Evolutionary conservation across 2,329 filamentous ascomycete species (phyloP).

Genomic region (Pseudogymnoascus pannorum): DNA sequence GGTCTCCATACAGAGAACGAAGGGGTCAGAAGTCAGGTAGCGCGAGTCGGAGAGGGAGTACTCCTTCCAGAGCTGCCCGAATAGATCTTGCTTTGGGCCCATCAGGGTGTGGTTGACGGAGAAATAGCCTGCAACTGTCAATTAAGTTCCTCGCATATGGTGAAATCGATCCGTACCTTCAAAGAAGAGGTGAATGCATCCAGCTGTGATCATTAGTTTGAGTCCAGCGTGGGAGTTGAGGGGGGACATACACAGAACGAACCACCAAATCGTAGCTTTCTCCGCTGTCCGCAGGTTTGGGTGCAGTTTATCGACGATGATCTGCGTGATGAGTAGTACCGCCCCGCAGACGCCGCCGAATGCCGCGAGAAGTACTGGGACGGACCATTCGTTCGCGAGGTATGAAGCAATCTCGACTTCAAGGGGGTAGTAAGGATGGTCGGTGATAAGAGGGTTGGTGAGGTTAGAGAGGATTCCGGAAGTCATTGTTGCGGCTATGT

Average conservation of each 20-base stretch:
- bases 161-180: constrained; percentile 24
- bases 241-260: constrained; percentile 58
- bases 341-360: constrained; percentile 50
- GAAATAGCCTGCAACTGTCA: constrained; percentile 36
- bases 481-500: constrained; percentile 4
- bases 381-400: constrained; percentile 56
- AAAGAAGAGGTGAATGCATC: constrained; percentile 27
- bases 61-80: constrained; percentile 52
- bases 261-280: constrained; percentile 62
- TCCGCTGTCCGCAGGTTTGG: constrained; percentile 48
- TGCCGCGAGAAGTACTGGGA: constrained; percentile 49
- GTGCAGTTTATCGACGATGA: constrained; percentile 44
- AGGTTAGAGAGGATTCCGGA: constrained; percentile 17
- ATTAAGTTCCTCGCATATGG: neutral
- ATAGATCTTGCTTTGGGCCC: constrained; percentile 34
- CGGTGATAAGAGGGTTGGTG: constrained; percentile 17
- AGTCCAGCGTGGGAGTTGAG: neutral
- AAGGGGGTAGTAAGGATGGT: constrained; percentile 66
- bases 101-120: constrained; percentile 37
- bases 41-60: constrained; percentile 50
- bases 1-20: constrained; percentile 50
- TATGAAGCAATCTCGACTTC: constrained; percentile 56
- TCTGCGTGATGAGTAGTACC: constrained; percentile 51
- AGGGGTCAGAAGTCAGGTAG: constrained; percentile 45
- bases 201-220: constrained; percentile 17